Percentiles rank a stretch among this genome's conserved stretches.
Conservation (phyloP, 768 basidiomycete species). For the Pulveroboletus sp. region DNA sequence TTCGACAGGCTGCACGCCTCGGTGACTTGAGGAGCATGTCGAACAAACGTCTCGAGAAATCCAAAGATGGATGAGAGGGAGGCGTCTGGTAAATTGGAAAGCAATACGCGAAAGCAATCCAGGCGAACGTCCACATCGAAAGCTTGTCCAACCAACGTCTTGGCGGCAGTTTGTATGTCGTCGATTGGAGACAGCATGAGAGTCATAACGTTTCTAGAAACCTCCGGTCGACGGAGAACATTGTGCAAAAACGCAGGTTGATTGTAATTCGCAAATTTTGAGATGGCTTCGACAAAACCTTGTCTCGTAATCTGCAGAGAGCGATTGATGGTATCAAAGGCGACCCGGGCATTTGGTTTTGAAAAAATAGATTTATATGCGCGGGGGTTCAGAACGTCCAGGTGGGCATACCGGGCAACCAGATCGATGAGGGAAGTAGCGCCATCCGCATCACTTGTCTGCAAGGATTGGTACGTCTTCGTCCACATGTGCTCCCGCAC, state of each 20-base stretch:
- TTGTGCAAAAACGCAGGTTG: slow-evolving; percentile 48
- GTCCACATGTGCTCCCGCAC: slow-evolving; percentile 68
- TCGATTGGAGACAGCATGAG: slow-evolving; percentile 84
- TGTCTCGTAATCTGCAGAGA: slow-evolving; percentile 55
- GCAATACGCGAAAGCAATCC: slow-evolving; percentile 81
- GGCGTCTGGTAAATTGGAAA: slow-evolving; percentile 62
- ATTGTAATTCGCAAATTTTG: slow-evolving; percentile 63
- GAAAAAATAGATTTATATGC: slow-evolving; percentile 45
- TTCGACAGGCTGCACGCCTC: slow-evolving; percentile 91
- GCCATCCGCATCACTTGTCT: slow-evolving; percentile 56
- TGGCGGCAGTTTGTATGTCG: slow-evolving; percentile 69
- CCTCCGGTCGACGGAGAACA: slow-evolving; percentile 53
- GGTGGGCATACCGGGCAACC: slow-evolving; percentile 58
- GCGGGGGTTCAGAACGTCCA: slow-evolving; percentile 56
- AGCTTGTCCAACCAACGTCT: slow-evolving; percentile 78
- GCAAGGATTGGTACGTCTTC: slow-evolving; percentile 57
- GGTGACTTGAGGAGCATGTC: slow-evolving; percentile 59
- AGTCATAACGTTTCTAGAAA: slow-evolving; percentile 57
- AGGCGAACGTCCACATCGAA: slow-evolving; percentile 87
- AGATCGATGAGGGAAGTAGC: slow-evolving; percentile 57
- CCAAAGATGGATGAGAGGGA: slow-evolving; percentile 68
- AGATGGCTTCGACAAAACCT: slow-evolving; percentile 62
- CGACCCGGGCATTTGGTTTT: slow-evolving; percentile 27
- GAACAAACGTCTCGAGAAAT: slow-evolving; percentile 66
- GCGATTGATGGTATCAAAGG: slow-evolving; percentile 59